phyloP scores from a whole-genome alignment of 208 protist species.

The Herpetomonas tarakana region DNA sequence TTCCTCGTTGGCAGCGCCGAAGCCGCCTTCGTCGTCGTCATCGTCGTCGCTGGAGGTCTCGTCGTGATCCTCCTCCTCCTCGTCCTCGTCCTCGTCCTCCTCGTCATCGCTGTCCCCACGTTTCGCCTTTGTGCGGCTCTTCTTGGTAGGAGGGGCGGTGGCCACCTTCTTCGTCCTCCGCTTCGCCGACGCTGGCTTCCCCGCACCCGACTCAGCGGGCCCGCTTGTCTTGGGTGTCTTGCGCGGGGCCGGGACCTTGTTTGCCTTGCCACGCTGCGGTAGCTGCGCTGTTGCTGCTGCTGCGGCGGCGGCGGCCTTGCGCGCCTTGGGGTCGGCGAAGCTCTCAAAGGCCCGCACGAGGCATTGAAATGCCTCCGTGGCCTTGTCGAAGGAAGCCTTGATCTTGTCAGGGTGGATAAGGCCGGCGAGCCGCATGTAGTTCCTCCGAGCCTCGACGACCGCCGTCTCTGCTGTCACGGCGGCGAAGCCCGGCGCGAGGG shows the following conservation, averaged over 20 bases:
- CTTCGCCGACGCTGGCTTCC: slow-evolving; percentile 8
- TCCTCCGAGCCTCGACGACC: slow-evolving; percentile 61
- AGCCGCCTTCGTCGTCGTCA: slow-evolving; percentile 11
- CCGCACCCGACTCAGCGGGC: slow-evolving; percentile 13
- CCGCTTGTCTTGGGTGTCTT: background rate
- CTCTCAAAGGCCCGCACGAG: slow-evolving; percentile 80
- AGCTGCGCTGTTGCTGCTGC: background rate
- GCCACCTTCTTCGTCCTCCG: slow-evolving; percentile 8
- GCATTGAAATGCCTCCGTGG: slow-evolving; percentile 81
- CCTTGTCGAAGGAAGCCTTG: slow-evolving; percentile 46
- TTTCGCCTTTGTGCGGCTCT: slow-evolving; percentile 4
- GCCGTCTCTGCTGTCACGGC: slow-evolving; percentile 55
- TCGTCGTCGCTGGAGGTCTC: slow-evolving; percentile 5
- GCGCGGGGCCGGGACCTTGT: background rate
- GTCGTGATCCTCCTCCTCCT: slow-evolving; percentile 18
- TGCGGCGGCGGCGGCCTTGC: slow-evolving; percentile 31
- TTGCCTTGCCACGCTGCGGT: slow-evolving; percentile 1
- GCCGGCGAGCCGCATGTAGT: slow-evolving; percentile 78
- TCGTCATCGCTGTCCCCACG: slow-evolving; percentile 11
- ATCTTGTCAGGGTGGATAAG: slow-evolving; percentile 83
- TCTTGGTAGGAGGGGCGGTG: background rate
- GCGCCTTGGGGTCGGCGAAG: slow-evolving; percentile 60
- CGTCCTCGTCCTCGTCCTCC: slow-evolving; percentile 22
- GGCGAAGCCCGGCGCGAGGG: slow-evolving; percentile 53
- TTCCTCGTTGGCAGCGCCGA: slow-evolving; percentile 19